Evolutionary conservation across 164 flowering plant genomes (phyloP).

Genomic region (Cinnamomum chago): DNA sequence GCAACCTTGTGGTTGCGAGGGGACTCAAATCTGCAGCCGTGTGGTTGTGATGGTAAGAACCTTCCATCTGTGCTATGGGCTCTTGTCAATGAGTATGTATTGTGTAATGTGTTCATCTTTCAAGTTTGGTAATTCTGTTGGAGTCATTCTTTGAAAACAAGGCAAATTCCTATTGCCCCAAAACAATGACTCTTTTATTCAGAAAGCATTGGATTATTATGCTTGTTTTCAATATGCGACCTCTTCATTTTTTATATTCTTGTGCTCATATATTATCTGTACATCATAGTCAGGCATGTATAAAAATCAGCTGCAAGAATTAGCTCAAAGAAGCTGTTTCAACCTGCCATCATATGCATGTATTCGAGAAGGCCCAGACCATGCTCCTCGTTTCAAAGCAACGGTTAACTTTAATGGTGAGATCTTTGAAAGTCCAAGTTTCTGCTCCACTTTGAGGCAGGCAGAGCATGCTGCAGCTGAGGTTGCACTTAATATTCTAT

Average conservation of each 20-base stretch:
- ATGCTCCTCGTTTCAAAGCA: conserved; percentile 71
- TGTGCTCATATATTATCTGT: background rate
- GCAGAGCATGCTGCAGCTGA: conserved; percentile 74
- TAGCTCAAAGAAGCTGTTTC: conserved; percentile 71
- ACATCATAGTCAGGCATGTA: conserved; percentile 39
- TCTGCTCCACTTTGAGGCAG: conserved; percentile 51
- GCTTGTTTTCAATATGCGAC: background rate
- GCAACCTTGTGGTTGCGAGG: no score
- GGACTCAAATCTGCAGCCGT: background rate
- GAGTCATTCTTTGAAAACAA: background rate
- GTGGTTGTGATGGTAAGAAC: background rate
- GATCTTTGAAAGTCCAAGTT: conserved; percentile 55
- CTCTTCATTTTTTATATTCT: no score
- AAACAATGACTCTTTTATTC: no score
- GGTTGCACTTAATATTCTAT: conserved; percentile 47
- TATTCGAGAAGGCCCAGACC: conserved; percentile 66
- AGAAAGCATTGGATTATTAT: background rate
- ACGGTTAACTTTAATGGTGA: conserved; percentile 66
- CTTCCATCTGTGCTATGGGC: background rate
- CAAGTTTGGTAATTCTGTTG: no score
- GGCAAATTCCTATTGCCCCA: background rate
- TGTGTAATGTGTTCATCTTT: background rate
- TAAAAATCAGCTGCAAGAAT: conserved; percentile 63
- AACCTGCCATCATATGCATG: conserved; percentile 63
- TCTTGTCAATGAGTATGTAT: background rate